Conservation (phyloP, 768 basidiomycete genomes). For the Amanita phalloides region DNA sequence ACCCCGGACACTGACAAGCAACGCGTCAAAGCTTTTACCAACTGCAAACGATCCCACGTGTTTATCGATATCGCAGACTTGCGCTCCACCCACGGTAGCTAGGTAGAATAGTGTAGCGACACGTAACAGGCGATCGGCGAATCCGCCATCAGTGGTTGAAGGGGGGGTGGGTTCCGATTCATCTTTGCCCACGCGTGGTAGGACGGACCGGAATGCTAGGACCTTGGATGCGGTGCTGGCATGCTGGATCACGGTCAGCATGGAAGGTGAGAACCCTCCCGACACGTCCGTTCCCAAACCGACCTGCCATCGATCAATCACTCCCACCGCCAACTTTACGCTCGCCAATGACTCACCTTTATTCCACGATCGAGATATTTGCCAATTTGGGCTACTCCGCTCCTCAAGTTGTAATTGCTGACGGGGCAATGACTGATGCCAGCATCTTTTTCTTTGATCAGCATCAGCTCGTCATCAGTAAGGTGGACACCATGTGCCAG, state of each 20-base stretch:
- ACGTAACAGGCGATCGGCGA: slow-evolving; percentile 53
- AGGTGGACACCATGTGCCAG: slow-evolving; percentile 85
- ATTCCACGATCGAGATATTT: slow-evolving; percentile 73
- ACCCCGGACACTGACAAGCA: slow-evolving; percentile 51
- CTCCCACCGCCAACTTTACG: neutral
- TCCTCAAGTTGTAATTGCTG: slow-evolving; percentile 86
- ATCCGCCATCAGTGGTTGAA: slow-evolving; percentile 12
- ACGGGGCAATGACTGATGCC: slow-evolving; percentile 92
- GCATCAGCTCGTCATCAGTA: slow-evolving; percentile 55
- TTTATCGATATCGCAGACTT: slow-evolving; percentile 61
- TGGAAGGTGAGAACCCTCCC: slow-evolving; percentile 78
- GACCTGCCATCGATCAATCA: slow-evolving; percentile 38
- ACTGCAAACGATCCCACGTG: slow-evolving; percentile 65
- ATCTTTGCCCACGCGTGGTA: neutral
- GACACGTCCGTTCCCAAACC: slow-evolving; percentile 92
- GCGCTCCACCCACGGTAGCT: slow-evolving; percentile 87
- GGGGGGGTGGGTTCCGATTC: neutral
- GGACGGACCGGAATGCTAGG: slow-evolving; percentile 35
- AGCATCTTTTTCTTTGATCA: slow-evolving; percentile 53
- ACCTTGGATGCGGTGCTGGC: slow-evolving; percentile 77
- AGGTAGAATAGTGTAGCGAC: slow-evolving; percentile 76
- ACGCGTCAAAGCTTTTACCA: slow-evolving; percentile 88
- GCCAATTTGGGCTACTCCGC: slow-evolving; percentile 76
- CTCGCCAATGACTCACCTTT: slow-evolving; percentile 41
- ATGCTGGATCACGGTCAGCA: slow-evolving; percentile 65